phyloP scores from a whole-genome alignment of 2,329 filamentous ascomycete species.

The Fusarium pseudograminearum region DNA sequence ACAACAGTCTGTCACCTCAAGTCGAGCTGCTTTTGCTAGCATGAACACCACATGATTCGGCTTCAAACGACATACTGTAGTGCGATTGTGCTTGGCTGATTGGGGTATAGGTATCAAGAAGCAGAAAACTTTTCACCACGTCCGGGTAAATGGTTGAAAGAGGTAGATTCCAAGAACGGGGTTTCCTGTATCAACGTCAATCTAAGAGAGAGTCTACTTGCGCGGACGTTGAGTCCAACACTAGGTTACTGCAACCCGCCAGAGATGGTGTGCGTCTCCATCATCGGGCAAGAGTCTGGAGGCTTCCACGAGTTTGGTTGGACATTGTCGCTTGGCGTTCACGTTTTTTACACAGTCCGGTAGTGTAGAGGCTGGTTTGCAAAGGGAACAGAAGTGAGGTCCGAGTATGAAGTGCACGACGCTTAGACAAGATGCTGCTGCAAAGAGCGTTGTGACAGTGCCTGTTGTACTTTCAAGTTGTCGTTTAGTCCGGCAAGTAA shows the following conservation, averaged over 20 bases:
- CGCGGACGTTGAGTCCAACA: slow-evolving; percentile 1
- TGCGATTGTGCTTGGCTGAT: neutral
- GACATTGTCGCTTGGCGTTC: slow-evolving; percentile 22
- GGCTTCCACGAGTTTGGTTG: neutral
- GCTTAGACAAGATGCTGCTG: neutral
- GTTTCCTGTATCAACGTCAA: slow-evolving; percentile 10
- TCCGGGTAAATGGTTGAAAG: slow-evolving; percentile 8
- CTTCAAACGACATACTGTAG: neutral
- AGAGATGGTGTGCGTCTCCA: slow-evolving; percentile 1
- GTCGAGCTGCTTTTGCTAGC: neutral
- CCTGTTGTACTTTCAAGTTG: neutral
- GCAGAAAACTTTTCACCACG: slow-evolving; percentile 5
- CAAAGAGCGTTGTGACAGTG: neutral
- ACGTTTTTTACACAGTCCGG: neutral
- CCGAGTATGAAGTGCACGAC: neutral
- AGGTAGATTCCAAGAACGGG: neutral
- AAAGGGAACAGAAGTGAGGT: neutral
- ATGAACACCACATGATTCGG: neutral
- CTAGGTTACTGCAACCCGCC: slow-evolving; percentile 7
- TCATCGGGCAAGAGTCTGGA: neutral
- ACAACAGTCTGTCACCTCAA: neutral
- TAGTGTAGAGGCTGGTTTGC: neutral
- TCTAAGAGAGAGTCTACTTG: neutral
- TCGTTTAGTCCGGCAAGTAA: neutral
- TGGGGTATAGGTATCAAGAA: neutral